These are phyloP conservation scores for Friedmanniomyces endolithicus DNA, from an alignment of 495 filamentous ascomycete genomes.

Conservation along the genomic window DNA sequence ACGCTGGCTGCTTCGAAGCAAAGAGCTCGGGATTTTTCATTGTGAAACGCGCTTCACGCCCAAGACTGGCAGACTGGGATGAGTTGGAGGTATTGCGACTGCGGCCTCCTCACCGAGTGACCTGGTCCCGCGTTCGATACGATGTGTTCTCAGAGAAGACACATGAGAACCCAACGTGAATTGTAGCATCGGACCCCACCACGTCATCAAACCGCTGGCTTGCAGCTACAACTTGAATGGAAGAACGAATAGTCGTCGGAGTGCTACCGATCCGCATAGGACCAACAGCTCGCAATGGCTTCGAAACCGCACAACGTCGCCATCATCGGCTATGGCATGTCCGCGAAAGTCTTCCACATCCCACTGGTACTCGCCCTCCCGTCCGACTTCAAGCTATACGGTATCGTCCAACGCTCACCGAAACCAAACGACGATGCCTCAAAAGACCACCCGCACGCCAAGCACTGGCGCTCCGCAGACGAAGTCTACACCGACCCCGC, in stretches of 20 bases:
- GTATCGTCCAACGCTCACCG: slow-evolving; percentile 67
- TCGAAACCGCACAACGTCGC: slow-evolving; percentile 45
- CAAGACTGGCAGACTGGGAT: too few species aligned
- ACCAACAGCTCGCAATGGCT: slow-evolving; percentile 17
- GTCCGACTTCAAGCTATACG: slow-evolving; percentile 51
- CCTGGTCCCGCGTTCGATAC: too few species aligned
- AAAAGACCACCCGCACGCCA: slow-evolving; percentile 54
- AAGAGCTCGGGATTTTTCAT: too few species aligned
- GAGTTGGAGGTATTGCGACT: too few species aligned
- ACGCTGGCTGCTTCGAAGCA: neutral
- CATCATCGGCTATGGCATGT: slow-evolving; percentile 60
- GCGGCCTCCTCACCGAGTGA: too few species aligned
- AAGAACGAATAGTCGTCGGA: too few species aligned
- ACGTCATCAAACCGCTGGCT: too few species aligned
- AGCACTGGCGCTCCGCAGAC: slow-evolving; percentile 48
- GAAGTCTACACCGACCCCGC: slow-evolving; percentile 52
- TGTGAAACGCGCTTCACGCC: too few species aligned
- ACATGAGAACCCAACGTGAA: too few species aligned
- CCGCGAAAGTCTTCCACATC: slow-evolving; percentile 83
- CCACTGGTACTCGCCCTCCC: slow-evolving; percentile 61
- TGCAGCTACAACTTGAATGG: neutral
- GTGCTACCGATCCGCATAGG: neutral
- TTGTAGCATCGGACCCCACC: neutral
- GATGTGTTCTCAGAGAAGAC: too few species aligned
- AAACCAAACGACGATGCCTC: slow-evolving; percentile 50